Evolutionary conservation across 2,329 filamentous ascomycete genomes (phyloP).

Genomic region (Trichoderma aggressivum): DNA sequence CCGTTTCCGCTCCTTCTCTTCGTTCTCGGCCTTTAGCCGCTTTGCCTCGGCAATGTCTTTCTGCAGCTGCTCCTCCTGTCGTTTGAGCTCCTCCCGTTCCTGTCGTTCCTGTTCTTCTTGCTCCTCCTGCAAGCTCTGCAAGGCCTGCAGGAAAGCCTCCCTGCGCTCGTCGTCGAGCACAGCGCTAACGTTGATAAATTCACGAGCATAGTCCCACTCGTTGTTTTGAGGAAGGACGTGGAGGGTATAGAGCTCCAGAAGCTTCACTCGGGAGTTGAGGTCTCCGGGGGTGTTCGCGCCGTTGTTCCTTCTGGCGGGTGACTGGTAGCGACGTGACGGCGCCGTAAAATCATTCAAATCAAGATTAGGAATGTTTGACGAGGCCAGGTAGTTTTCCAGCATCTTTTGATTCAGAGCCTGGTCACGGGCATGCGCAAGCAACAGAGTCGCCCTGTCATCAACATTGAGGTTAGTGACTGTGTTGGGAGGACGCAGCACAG

Average conservation of each 20-base stretch:
- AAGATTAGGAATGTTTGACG: constrained; percentile 68
- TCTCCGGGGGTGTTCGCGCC: constrained; percentile 82
- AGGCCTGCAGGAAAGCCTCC: constrained; percentile 81
- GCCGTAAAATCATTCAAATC: constrained; percentile 60
- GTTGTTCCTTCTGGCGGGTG: constrained; percentile 48
- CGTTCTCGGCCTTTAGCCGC: constrained; percentile 55
- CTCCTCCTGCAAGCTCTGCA: constrained; percentile 81
- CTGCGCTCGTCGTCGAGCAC: constrained; percentile 88
- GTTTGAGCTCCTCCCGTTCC: constrained; percentile 57
- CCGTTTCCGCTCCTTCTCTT: constrained; percentile 51
- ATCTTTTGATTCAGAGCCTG: constrained; percentile 82
- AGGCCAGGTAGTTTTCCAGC: constrained; percentile 83
- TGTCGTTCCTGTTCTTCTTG: constrained; percentile 67
- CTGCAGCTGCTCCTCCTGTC: constrained; percentile 55
- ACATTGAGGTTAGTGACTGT: background rate
- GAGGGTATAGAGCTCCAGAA: constrained; percentile 91
- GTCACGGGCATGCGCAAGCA: constrained; percentile 83
- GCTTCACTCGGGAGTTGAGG: constrained; percentile 79
- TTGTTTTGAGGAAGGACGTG: constrained; percentile 91
- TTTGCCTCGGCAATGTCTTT: constrained; percentile 57
- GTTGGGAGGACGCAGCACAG: background rate
- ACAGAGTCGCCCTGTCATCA: constrained; percentile 70
- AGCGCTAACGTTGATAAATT: constrained; percentile 83
- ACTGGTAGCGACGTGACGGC: constrained; percentile 40
- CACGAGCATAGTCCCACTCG: constrained; percentile 92